Conservation (phyloP, 345 rosid species). For the Passiflora organensis region DNA sequence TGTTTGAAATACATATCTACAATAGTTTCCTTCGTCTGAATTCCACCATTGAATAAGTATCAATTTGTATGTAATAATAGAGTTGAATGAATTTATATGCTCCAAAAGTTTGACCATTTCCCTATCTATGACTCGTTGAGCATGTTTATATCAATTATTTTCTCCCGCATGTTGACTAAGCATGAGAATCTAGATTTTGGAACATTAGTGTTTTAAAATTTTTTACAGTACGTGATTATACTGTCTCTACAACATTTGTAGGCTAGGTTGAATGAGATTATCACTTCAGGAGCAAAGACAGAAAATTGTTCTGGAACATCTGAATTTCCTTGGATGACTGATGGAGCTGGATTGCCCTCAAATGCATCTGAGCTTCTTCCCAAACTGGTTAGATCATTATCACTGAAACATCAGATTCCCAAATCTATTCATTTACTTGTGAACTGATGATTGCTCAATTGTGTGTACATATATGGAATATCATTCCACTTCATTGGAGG, state of each 20-base stretch:
- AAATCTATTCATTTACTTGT: too few species aligned
- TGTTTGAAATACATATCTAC: not conserved
- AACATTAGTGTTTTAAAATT: not conserved
- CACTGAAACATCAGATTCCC: not conserved
- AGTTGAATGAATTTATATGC: too few species aligned
- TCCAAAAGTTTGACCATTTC: too few species aligned
- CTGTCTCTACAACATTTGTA: too few species aligned
- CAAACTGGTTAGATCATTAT: slow-evolving; percentile 48
- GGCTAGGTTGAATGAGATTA: slow-evolving; percentile 88
- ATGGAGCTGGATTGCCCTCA: slow-evolving; percentile 92
- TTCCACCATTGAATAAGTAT: too few species aligned
- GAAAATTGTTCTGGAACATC: slow-evolving; percentile 40
- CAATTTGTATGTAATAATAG: too few species aligned
- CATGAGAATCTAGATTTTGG: not conserved
- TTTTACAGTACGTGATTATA: too few species aligned
- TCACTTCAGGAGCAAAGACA: slow-evolving; percentile 54
- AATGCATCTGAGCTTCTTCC: slow-evolving; percentile 74
- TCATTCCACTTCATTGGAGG: too few species aligned
- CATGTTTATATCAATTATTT: not conserved
- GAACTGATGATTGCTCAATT: too few species aligned
- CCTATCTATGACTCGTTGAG: not conserved
- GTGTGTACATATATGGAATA: too few species aligned
- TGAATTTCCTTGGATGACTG: slow-evolving; percentile 90
- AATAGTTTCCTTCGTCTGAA: too few species aligned
- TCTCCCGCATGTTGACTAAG: not conserved